Evolutionary conservation across 257 asterid genomes (phyloP), one percentile per base, ranked within the genome.

Genomic region (Vinca minor): DNA sequence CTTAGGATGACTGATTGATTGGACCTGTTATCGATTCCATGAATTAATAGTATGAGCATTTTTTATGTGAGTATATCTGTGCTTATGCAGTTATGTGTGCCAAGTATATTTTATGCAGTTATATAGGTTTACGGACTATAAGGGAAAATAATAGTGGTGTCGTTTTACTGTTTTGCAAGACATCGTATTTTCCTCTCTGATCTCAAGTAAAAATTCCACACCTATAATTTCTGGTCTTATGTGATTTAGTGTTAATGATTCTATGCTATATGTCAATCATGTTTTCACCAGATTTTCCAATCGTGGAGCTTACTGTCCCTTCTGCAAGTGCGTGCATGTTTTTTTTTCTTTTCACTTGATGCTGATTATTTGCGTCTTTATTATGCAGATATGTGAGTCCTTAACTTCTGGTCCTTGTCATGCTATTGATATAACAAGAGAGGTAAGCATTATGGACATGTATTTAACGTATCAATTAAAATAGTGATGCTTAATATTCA

Each of bases 331-430:
- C 8, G 42, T 8, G 11, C 42, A 38, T 8, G 42, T 8, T 38
- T 38, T 2, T 34, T 8, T 38, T 8, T 38, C 11, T 38, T n/a
- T 34, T 34, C 38, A 38, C 6, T 4, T 38, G 11, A 3, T 38
- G 42, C 11, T 38, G 42, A 38, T 2, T 29, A 1, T 34, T 63
- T 50, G 15, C 25, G 62, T 71, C 64, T 56, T 32, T 52, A n/a
- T 61, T 70, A 60, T 79, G 72, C 87, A 90, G 97, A 81, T 90
- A 69, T 85, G 88, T 3, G 97, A 87, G 68, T 85, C 97, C 61
- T 70, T 87, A 80, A 90, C 95, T 55, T 75, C 97, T 55, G 96
- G 96, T 67, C 97, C 95, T 70, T 80, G 80, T 73, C 97, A 87
- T 67, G 95, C 93, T 65, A 83, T 84, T 57, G 93, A 85, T 77